A percentile compares a stretch with the other conserved stretches of the same genome.
Conservation (phyloP, 2,329 filamentous ascomycete genomes). For the Colletotrichum caudatum region DNA sequence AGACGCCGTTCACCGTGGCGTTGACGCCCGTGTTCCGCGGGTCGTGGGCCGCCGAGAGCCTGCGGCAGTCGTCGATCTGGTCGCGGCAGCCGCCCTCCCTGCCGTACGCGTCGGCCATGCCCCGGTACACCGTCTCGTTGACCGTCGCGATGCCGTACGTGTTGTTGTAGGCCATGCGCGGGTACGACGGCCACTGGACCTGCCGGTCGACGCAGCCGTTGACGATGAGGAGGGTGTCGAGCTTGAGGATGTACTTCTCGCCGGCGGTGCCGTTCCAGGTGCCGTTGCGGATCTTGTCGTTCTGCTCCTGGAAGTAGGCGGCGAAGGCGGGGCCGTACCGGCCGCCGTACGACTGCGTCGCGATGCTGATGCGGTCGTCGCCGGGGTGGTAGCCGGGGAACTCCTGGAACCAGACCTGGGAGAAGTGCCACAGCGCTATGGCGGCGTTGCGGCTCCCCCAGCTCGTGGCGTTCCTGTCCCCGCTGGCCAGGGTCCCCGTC, state of each 20-base stretch:
- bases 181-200: conserved; percentile 51
- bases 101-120: conserved; percentile 50
- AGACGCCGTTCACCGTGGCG: conserved; percentile 46
- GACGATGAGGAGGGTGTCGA: conserved; percentile 67
- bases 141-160: conserved; percentile 49
- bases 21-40: conserved; percentile 44
- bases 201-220: conserved; percentile 67
- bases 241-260: conserved; percentile 54
- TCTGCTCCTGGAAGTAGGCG: conserved; percentile 67
- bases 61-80: conserved; percentile 64
- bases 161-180: conserved; percentile 51
- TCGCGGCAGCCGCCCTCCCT: conserved; percentile 63
- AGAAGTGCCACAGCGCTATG: conserved; percentile 47
- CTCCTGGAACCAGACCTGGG: conserved; percentile 67
- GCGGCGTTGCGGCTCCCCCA: conserved; percentile 57
- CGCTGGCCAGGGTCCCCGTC: conserved; percentile 51
- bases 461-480: conserved; percentile 46
- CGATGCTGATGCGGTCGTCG: conserved; percentile 63
- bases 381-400: conserved; percentile 72
- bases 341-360: conserved; percentile 68
- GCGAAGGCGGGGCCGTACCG: conserved; percentile 70
- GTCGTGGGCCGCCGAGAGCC: conserved; percentile 47
- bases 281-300: conserved; percentile 61
- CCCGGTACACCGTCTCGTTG: conserved; percentile 48
- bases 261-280: conserved; percentile 48